Percentiles rank a stretch among this genome's conserved stretches.
Conservation (phyloP, 345 rosid genomes). For the Diplotaxis tenuifolia region DNA sequence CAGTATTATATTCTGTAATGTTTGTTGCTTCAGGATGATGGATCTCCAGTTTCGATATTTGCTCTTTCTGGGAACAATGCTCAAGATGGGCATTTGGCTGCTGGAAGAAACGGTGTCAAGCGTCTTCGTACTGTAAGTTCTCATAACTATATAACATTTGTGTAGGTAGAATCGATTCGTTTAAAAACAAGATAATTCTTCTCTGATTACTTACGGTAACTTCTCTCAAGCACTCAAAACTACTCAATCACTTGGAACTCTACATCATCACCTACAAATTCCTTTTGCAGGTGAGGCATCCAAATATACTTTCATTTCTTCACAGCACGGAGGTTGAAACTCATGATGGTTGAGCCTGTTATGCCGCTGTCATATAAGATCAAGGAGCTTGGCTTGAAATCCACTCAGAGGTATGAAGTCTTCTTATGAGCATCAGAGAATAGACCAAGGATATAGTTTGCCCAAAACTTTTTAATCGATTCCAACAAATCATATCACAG, state of each 20-base stretch:
- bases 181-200: not conserved
- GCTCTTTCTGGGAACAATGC: slow-evolving; percentile 73
- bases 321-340: slow-evolving; percentile 92
- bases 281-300: slow-evolving; percentile 85
- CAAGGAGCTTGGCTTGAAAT: slow-evolving; percentile 84
- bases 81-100: slow-evolving; percentile 89
- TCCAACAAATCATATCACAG: not conserved
- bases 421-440: slow-evolving; percentile 9
- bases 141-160: not conserved
- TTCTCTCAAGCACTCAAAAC: too few relatives aligned
- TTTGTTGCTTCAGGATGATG: slow-evolving; percentile 71
- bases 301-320: slow-evolving; percentile 87
- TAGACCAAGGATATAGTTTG: not conserved
- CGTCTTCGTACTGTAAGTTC: slow-evolving; percentile 91
- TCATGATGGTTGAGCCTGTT: slow-evolving; percentile 86
- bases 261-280: slow-evolving; percentile 1
- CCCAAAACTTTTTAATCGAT: not conserved
- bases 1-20: not conserved
- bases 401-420: slow-evolving; percentile 72
- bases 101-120: slow-evolving; percentile 95
- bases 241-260: too few relatives aligned
- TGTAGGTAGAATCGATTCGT: not conserved
- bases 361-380: slow-evolving; percentile 96
- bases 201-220: not conserved
- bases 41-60: slow-evolving; percentile 88